Evolutionary conservation across 139 green algal species (phyloP).

Genomic region (Ulvella scutata): DNA sequence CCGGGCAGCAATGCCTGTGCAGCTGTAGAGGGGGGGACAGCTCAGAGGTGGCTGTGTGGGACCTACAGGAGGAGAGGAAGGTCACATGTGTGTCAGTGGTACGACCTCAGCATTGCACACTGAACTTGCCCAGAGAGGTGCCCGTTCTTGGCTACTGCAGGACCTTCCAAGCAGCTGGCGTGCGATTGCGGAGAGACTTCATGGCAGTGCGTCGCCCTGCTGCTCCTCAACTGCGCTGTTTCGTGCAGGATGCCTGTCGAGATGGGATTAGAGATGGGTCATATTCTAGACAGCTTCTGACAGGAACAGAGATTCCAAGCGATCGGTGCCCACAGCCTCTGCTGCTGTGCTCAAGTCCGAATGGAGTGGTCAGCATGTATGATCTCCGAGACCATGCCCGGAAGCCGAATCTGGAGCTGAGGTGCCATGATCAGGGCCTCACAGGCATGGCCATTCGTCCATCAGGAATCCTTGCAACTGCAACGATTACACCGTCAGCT

Average conservation of each 20-base stretch:
- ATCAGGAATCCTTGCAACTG: background rate
- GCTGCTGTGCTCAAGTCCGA: background rate
- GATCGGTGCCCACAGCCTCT: background rate
- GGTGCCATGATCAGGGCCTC: background rate
- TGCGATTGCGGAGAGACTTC: too few species aligned
- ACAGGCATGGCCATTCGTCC: background rate
- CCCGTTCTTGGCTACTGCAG: too few species aligned
- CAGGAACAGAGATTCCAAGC: background rate
- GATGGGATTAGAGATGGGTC: too few species aligned
- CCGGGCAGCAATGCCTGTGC: background rate
- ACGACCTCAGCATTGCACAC: too few species aligned
- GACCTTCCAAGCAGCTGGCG: too few species aligned
- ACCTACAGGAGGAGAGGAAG: background rate
- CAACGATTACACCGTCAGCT: background rate
- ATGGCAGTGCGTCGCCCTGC: too few species aligned
- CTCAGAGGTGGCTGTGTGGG: background rate
- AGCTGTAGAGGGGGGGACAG: background rate
- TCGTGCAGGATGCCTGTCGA: too few species aligned
- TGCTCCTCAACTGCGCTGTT: too few species aligned
- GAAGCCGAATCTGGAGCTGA: background rate
- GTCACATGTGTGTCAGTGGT: background rate
- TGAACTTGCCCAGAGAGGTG: too few species aligned
- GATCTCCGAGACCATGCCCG: background rate
- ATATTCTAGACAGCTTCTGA: background rate
- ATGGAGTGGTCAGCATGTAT: background rate